Evolutionary conservation across 2,329 filamentous ascomycete genomes (phyloP).

Genomic region (Lachnellula subtilissima): DNA sequence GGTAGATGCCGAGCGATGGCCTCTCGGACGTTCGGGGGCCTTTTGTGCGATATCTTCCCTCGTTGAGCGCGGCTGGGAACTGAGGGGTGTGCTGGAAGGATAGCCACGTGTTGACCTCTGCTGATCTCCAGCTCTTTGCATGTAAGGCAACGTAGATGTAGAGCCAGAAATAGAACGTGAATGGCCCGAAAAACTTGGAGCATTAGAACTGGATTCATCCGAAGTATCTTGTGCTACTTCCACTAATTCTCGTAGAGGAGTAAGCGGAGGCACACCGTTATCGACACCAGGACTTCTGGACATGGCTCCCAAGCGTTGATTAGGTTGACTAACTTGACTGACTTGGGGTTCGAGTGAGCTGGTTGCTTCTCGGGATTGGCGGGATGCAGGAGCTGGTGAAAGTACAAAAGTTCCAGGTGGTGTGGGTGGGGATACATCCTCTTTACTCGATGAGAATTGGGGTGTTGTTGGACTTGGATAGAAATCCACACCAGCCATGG

Average conservation of each 20-base stretch:
- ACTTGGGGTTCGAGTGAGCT: background rate
- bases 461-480: constrained; percentile 13
- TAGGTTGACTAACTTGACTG: background rate
- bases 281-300: constrained; percentile 9
- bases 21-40: constrained; percentile 11
- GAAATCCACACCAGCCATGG: constrained; percentile 25
- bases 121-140: constrained; percentile 8
- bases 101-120: constrained; percentile 13
- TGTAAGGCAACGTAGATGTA: constrained; percentile 4
- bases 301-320: background rate
- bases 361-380: constrained; percentile 7
- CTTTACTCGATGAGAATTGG: constrained; percentile 1
- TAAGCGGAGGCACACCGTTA: constrained; percentile 27
- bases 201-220: constrained; percentile 27
- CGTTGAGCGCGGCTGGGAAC: constrained; percentile 13
- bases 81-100: constrained; percentile 7
- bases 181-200: constrained; percentile 15
- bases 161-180: constrained; percentile 13
- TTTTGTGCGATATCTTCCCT: constrained; percentile 13
- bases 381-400: constrained; percentile 22
- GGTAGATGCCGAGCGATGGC: constrained; percentile 38
- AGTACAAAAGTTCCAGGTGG: constrained; percentile 18
- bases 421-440: constrained; percentile 3
- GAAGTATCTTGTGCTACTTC: constrained; percentile 29
- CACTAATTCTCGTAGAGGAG: constrained; percentile 31